phyloP scores from a whole-genome alignment of 352 stramenopile species.

The Pythium rishiriense region DNA sequence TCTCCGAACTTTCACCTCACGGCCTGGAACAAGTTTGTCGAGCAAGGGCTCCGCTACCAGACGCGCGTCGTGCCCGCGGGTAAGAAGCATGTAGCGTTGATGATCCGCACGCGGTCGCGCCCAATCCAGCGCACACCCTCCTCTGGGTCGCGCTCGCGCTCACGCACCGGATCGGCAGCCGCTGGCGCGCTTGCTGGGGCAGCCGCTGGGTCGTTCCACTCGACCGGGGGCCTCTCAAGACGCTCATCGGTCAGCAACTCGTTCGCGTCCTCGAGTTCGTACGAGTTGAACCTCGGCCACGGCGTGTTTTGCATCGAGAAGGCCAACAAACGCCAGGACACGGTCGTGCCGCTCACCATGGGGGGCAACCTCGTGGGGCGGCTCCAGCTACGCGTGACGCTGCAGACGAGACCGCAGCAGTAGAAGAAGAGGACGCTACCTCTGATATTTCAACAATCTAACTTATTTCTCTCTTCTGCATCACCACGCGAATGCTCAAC shows the following conservation, averaged over 20 bases:
- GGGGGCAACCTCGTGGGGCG: slow-evolving; percentile 60
- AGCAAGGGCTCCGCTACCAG: slow-evolving; percentile 61
- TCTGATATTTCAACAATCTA: background rate
- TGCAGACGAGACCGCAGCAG: slow-evolving; percentile 31
- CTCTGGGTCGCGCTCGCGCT: slow-evolving; percentile 10
- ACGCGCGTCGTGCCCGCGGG: slow-evolving; percentile 46
- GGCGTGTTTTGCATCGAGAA: slow-evolving; percentile 67
- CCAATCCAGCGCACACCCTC: slow-evolving; percentile 28
- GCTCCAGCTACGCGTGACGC: slow-evolving; percentile 56
- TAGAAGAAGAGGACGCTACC: background rate
- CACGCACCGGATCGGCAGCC: slow-evolving; percentile 4
- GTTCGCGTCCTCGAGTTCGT: slow-evolving; percentile 37
- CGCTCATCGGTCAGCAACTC: slow-evolving; percentile 8
- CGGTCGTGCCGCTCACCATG: slow-evolving; percentile 59
- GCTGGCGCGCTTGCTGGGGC: background rate
- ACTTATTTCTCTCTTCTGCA: slow-evolving; percentile 3
- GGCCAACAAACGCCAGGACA: slow-evolving; percentile 47
- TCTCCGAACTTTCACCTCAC: slow-evolving; percentile 74
- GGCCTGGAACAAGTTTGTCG: slow-evolving; percentile 74
- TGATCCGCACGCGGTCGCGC: slow-evolving; percentile 33
- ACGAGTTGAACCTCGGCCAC: slow-evolving; percentile 58
- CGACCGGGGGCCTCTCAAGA: background rate
- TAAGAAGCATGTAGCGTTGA: slow-evolving; percentile 66
- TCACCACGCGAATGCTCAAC: background rate
- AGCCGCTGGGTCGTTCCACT: slow-evolving; percentile 1